These are phyloP conservation scores for Stromatinia cepivora DNA, from an alignment of 2,329 filamentous ascomycete genomes.

Conservation along the genomic window DNA sequence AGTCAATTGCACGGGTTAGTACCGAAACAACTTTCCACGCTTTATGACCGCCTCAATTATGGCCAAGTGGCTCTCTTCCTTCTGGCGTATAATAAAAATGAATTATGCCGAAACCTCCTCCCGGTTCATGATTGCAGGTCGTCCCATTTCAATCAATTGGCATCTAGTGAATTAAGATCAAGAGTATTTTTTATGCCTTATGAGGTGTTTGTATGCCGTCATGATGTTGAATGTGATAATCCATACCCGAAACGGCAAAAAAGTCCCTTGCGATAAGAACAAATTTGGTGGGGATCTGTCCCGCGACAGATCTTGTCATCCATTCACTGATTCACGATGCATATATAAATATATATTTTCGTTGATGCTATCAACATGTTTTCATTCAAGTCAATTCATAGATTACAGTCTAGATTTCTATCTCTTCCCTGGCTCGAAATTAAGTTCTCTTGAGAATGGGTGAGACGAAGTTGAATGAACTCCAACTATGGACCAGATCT, in stretches of 20 bases:
- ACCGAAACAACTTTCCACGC: not conserved
- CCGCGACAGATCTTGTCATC: conserved; percentile 17
- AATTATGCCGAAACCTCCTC: not conserved
- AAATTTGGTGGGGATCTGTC: conserved; percentile 28
- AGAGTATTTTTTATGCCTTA: conserved; percentile 28
- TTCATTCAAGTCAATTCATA: not conserved
- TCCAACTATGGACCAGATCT: conserved; percentile 23
- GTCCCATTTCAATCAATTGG: not conserved
- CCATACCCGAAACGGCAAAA: conserved; percentile 36
- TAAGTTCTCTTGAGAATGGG: conserved; percentile 26
- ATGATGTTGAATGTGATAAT: conserved; percentile 12
- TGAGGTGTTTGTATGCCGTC: conserved; percentile 28
- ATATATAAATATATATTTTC: not conserved
- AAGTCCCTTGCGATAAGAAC: conserved; percentile 36
- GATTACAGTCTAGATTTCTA: not conserved
- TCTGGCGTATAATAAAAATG: not conserved
- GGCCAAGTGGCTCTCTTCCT: conserved; percentile 1
- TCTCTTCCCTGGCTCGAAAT: not conserved
- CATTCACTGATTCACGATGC: not conserved
- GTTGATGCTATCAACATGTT: not conserved
- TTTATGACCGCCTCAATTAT: not conserved
- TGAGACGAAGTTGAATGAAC: conserved; percentile 23
- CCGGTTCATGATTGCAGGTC: not conserved
- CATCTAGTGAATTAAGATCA: conserved; percentile 1
- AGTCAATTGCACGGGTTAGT: not conserved